Evolutionary conservation across 2,329 filamentous ascomycete species (phyloP).

Genomic region (Fusarium sp.): DNA sequence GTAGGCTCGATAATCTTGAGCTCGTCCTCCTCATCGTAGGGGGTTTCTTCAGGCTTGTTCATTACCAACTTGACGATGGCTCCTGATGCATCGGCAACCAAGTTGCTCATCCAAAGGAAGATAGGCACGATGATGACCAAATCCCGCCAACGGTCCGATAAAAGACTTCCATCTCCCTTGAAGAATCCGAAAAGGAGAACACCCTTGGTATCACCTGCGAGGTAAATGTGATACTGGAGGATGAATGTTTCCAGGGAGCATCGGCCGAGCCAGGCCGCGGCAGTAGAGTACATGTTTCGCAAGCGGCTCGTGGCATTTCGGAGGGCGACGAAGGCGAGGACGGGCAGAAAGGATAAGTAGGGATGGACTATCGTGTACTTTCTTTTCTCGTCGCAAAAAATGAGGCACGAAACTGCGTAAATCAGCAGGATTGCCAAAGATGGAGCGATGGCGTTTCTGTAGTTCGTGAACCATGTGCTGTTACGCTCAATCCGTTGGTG

Average conservation of each 20-base stretch:
- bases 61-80: slow-evolving; percentile 42
- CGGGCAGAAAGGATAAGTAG: slow-evolving; percentile 64
- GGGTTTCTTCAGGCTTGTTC: slow-evolving; percentile 15
- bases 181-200: slow-evolving; percentile 53
- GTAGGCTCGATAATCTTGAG: slow-evolving; percentile 41
- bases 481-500: slow-evolving; percentile 37
- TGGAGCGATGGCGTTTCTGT: slow-evolving; percentile 34
- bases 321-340: slow-evolving; percentile 63
- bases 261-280: slow-evolving; percentile 64
- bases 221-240: slow-evolving; percentile 71
- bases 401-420: slow-evolving; percentile 35
- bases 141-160: slow-evolving; percentile 43
- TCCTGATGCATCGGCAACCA: slow-evolving; percentile 40
- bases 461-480: slow-evolving; percentile 32
- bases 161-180: slow-evolving; percentile 39
- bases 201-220: slow-evolving; percentile 68
- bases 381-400: slow-evolving; percentile 17
- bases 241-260: slow-evolving; percentile 70
- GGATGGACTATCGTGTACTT: slow-evolving; percentile 64
- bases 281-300: slow-evolving; percentile 50
- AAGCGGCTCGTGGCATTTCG: slow-evolving; percentile 55
- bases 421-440: slow-evolving; percentile 47
- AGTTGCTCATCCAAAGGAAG: slow-evolving; percentile 46
- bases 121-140: slow-evolving; percentile 42
- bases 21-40: slow-evolving; percentile 26